A percentile compares a stretch with the other conserved stretches of the same genome.
Conservation (phyloP, 177 flowering plant species). For the Vitis hybrid region DNA sequence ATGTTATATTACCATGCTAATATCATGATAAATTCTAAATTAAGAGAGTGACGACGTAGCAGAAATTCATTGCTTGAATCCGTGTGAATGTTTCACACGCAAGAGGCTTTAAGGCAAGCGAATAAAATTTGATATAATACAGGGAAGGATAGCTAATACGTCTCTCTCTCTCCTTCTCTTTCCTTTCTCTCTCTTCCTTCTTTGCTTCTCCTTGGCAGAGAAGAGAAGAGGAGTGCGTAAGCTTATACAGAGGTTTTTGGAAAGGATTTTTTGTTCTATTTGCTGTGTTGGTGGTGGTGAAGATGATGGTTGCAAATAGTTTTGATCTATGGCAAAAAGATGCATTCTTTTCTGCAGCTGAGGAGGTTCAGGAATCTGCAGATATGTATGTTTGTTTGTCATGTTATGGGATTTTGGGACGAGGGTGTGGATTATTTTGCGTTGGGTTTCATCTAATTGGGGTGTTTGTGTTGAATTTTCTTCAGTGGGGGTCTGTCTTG, state of each 20-base stretch:
- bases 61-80: no score
- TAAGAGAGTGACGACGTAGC: no score
- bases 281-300: conserved; percentile 7
- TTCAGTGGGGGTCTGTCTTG: no score
- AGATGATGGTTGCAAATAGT: conserved; percentile 67
- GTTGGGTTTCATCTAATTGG: not conserved
- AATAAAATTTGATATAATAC: not conserved
- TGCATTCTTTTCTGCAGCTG: conserved; percentile 83
- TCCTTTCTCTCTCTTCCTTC: conserved; percentile 28
- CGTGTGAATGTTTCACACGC: no score
- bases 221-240: conserved; percentile 13
- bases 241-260: not conserved
- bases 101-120: no score
- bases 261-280: not conserved
- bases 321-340: conserved; percentile 89
- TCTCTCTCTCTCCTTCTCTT: conserved; percentile 2
- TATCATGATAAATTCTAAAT: no score
- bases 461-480: no score
- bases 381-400: conserved; percentile 50
- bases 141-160: conserved; percentile 1
- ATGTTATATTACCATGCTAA: no score
- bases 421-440: conserved; percentile 8
- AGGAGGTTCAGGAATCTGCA: conserved; percentile 86
- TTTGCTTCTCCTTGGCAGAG: conserved; percentile 21
- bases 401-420: not conserved